Evolutionary conservation across 1,139 yeast genomes (phyloP), one percentile per base, ranked within the genome.

Genomic region (Nakaseomyces delphensis): DNA sequence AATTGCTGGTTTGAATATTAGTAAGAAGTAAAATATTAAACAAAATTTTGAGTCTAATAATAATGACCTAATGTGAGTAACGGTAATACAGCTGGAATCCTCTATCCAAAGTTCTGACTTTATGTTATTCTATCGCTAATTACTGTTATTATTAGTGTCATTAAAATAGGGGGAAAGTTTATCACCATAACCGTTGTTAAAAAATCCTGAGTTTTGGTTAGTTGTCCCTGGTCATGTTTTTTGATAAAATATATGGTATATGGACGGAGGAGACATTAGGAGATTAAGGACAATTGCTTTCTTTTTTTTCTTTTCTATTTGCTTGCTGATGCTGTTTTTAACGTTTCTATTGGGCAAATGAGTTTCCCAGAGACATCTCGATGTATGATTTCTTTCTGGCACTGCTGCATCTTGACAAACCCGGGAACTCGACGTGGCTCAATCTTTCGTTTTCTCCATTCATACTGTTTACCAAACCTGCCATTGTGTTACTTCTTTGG

Each of bases 381-480:
- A 40, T 40, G 30, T 35, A 36, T 9, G 43, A 40, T 29, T 40
- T 40, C 31, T 40, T 40, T 18, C 43, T 36, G 14, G 30, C 13
- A 38, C 16, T 14, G 41, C 25, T n/a, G 30, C 14, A 33, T 39
- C 29, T 21, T 21, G 30, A 11, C 36, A 24, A 20, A 20, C 18
- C 18, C 5, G 27, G 27, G 27, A 13, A 21, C 13, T 13, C 16
- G 15, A 24, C 14, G 7, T 8, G 13, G 2, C 15, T 18, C 11
- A 3, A 5, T 18, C n/a, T 32, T n/a, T 21, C 27, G n/a, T 20
- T 33, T 33, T 14, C 27, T 15, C 27, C 27, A 13, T 18, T 11
- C 10, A 21, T n/a, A n/a, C 27, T 13, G 27, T 21, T 33, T n/a
- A 20, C 27, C 13, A 33, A 13, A 3, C 27, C 25, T 10, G 37